Evolutionary conservation across 2,329 filamentous ascomycete species (phyloP).

Genomic region (Cladophialophora carrionii): DNA sequence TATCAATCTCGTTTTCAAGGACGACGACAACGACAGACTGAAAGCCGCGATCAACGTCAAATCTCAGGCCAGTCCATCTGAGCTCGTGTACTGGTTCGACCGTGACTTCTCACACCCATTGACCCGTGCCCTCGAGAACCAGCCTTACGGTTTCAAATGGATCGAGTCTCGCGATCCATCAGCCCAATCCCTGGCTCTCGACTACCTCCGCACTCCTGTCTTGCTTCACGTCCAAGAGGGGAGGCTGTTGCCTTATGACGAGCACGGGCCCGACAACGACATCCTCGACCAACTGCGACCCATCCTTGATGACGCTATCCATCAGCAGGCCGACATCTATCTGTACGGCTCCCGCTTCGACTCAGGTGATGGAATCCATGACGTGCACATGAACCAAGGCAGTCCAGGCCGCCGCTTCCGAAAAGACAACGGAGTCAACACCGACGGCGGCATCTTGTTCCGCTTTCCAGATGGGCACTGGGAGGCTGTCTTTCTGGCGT

Average conservation of each 20-base stretch:
- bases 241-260: slow-evolving; percentile 35
- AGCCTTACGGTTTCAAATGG: slow-evolving; percentile 40
- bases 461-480: slow-evolving; percentile 46
- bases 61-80: slow-evolving; percentile 40
- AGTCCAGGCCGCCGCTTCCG: slow-evolving; percentile 32
- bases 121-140: slow-evolving; percentile 35
- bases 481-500: slow-evolving; percentile 48
- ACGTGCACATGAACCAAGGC: slow-evolving; percentile 51
- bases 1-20: slow-evolving; percentile 42
- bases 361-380: slow-evolving; percentile 42
- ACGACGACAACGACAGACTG: slow-evolving; percentile 25
- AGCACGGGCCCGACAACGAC: slow-evolving; percentile 41
- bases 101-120: slow-evolving; percentile 40
- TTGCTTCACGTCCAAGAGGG: slow-evolving; percentile 42
- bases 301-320: slow-evolving; percentile 44
- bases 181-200: slow-evolving; percentile 30
- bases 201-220: slow-evolving; percentile 34
- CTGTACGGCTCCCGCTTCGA: slow-evolving; percentile 46
- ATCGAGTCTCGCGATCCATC: slow-evolving; percentile 29
- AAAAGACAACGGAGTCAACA: slow-evolving; percentile 42
- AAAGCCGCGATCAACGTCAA: slow-evolving; percentile 44
- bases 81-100: slow-evolving; percentile 44
- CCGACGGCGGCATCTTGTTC: slow-evolving; percentile 46
- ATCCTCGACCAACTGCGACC: slow-evolving; percentile 46
- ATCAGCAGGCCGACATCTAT: slow-evolving; percentile 45